These are phyloP conservation scores for Rosa rugosa DNA, from an alignment of 306 rosid genomes.

Conservation along the genomic window DNA sequence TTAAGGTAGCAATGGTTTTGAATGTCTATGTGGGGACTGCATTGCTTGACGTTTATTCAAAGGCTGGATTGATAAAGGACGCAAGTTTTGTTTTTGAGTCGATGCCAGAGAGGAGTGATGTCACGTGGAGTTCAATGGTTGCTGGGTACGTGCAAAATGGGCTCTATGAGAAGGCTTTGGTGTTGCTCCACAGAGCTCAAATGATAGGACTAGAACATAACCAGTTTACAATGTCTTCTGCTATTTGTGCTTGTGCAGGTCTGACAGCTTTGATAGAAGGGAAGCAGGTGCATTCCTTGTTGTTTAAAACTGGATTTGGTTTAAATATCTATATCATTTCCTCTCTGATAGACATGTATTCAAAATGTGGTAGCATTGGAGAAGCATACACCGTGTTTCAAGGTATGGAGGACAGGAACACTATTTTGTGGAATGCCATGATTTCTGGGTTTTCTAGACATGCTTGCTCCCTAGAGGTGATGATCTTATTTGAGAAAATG, in stretches of 20 bases:
- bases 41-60: conserved; percentile 73
- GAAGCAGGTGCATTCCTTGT: conserved; percentile 65
- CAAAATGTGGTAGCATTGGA: conserved; percentile 77
- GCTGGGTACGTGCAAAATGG: conserved; percentile 77
- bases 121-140: conserved; percentile 90
- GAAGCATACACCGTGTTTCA: conserved; percentile 66
- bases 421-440: conserved; percentile 77
- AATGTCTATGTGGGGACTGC: conserved; percentile 86
- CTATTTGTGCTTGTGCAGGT: conserved; percentile 74
- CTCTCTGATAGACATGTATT: conserved; percentile 82
- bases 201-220: conserved; percentile 45
- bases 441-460: conserved; percentile 81
- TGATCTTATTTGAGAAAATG: conserved; percentile 87
- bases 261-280: conserved; percentile 73
- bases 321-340: conserved; percentile 54
- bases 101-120: conserved; percentile 65
- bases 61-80: conserved; percentile 60
- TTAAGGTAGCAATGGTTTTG: conserved; percentile 60
- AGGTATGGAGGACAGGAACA: conserved; percentile 46
- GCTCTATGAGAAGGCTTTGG: conserved; percentile 68
- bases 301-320: conserved; percentile 59
- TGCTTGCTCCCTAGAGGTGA: conserved; percentile 58
- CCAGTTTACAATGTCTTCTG: conserved; percentile 67
- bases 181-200: conserved; percentile 55
- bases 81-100: conserved; percentile 57